Evolutionary conservation across 768 basidiomycete species (phyloP).

Genomic region (Neoboletus brunneissimus): DNA sequence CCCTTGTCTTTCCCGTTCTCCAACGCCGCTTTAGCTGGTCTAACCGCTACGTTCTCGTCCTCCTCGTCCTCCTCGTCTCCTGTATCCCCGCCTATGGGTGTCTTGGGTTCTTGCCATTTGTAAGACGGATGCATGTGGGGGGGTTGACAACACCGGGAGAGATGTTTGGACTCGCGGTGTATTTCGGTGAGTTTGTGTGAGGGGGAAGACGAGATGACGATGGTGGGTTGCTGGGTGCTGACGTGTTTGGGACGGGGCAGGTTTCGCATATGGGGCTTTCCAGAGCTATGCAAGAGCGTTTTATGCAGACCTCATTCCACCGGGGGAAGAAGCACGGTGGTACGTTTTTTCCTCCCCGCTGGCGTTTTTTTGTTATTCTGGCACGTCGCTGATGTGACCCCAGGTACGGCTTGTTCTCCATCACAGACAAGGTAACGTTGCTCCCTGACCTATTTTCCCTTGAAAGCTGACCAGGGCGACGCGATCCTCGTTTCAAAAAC

Average conservation of each 20-base stretch:
- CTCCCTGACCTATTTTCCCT: no score
- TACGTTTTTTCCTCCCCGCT: conserved; percentile 30
- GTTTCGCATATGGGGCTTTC: conserved; percentile 83
- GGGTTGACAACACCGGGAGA: conserved; percentile 77
- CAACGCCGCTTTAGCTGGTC: conserved; percentile 65
- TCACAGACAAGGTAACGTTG: conserved; percentile 76
- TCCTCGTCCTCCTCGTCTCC: conserved; percentile 64
- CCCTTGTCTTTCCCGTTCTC: conserved; percentile 73
- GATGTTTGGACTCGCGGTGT: conserved; percentile 80
- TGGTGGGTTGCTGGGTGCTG: background rate
- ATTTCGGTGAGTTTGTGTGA: conserved; percentile 56
- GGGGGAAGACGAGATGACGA: background rate
- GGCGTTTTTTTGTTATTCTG: background rate
- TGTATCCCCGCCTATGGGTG: conserved; percentile 79
- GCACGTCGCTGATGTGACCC: background rate
- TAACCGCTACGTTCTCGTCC: conserved; percentile 63
- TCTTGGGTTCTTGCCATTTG: conserved; percentile 65
- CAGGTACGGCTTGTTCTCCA: conserved; percentile 77
- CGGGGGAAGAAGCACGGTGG: conserved; percentile 88
- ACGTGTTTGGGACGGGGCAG: conserved; percentile 28
- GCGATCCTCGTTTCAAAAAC: no score
- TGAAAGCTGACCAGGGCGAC: background rate
- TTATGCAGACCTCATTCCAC: conserved; percentile 84
- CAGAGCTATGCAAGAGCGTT: conserved; percentile 86
- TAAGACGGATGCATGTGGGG: conserved; percentile 53